Percentiles rank a stretch among this genome's conserved stretches.
These are phyloP conservation scores for Amanita exitialis DNA, from an alignment of 768 basidiomycete genomes.

Conservation along the genomic window DNA sequence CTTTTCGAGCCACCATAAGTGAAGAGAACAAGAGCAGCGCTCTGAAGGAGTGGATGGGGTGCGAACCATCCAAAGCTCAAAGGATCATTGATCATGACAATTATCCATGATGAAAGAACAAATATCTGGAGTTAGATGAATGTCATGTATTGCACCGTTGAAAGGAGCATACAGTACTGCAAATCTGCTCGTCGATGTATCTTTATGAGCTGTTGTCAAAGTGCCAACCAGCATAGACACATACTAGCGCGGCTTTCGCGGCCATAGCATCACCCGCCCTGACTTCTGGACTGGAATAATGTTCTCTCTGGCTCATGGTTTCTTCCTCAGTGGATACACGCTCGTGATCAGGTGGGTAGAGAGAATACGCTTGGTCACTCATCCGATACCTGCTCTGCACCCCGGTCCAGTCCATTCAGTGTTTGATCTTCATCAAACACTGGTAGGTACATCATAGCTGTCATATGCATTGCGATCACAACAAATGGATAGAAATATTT, in stretches of 20 bases:
- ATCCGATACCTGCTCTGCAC: background rate
- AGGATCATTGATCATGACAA: constrained; percentile 36
- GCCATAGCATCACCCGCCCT: background rate
- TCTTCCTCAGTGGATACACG: background rate
- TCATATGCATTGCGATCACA: no score
- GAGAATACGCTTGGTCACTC: background rate
- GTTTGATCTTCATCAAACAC: background rate
- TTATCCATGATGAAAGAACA: constrained; percentile 31
- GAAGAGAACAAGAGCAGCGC: constrained; percentile 42
- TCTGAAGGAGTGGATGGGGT: constrained; percentile 57
- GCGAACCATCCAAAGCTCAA: constrained; percentile 47
- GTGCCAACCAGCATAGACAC: background rate
- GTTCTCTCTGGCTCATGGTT: background rate
- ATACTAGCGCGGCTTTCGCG: constrained; percentile 5
- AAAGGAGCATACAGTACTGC: background rate
- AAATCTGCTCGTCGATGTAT: background rate
- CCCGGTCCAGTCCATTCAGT: background rate
- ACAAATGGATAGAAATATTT: no score
- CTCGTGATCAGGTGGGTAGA: background rate
- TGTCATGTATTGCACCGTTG: background rate
- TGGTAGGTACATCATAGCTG: no score
- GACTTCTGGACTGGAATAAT: background rate
- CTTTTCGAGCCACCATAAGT: constrained; percentile 39
- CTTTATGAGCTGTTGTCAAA: background rate
- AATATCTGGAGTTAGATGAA: constrained; percentile 22